These are phyloP conservation scores for Ophiostoma sp. DNA, from an alignment of 2,329 filamentous ascomycete species.

Conservation along the genomic window DNA sequence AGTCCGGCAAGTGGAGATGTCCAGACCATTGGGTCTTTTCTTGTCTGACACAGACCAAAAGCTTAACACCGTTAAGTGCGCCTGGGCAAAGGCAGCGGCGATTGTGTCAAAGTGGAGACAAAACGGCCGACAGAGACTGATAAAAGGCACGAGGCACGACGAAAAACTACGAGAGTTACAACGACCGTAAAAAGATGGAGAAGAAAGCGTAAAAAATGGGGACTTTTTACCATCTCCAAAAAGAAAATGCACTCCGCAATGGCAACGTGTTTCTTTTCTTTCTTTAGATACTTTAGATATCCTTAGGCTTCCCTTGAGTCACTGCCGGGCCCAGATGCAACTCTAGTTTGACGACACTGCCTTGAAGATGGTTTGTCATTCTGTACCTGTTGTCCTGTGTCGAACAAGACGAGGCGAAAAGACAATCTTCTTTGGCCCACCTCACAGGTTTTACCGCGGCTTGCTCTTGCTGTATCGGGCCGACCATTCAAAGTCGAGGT, in stretches of 20 bases:
- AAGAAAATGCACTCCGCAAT: background rate
- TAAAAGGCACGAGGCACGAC: background rate
- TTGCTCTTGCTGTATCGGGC: background rate
- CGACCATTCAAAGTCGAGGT: background rate
- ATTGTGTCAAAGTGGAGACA: background rate
- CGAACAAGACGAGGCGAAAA: background rate
- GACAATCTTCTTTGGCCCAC: background rate
- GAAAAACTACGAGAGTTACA: conserved; percentile 8
- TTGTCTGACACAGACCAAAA: too few relatives aligned
- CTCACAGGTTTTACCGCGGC: background rate
- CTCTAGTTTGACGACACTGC: background rate
- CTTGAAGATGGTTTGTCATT: background rate
- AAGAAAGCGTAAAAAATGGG: too few relatives aligned
- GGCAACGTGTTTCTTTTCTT: too few relatives aligned
- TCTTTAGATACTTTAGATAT: background rate
- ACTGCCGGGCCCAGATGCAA: background rate
- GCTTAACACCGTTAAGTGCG: conserved; percentile 10
- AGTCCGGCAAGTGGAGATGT: background rate
- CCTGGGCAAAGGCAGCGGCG: background rate
- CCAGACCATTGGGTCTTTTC: background rate
- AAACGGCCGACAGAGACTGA: background rate
- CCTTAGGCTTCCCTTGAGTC: background rate
- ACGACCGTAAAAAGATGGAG: background rate
- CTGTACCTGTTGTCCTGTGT: background rate
- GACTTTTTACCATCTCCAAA: background rate